Evolutionary conservation across 345 rosid genomes (phyloP), one percentile per base, ranked within the genome.

Genomic region (Alliaria petiolata): DNA sequence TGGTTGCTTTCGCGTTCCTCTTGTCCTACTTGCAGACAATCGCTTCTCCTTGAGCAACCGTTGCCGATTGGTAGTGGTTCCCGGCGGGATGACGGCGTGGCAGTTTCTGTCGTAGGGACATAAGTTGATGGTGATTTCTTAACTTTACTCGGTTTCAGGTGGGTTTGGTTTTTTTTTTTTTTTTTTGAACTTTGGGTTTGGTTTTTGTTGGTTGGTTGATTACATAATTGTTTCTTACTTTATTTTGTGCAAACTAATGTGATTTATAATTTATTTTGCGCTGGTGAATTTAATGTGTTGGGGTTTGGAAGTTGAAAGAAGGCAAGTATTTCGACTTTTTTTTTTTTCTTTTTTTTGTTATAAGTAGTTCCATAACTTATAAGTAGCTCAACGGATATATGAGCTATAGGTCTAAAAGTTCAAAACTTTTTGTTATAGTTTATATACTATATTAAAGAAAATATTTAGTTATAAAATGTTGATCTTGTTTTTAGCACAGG

Each of bases 21-120:
- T 25, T 88, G 95, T 47, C 95, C 95, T 16, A 86, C 82, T 70
- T 88, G 95, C 40, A 82, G 95, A 50, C 91, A 78, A 16, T 82
- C 91, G 4, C 57, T 88, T 72, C 67, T 81, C 7, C 84, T 83
- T 54, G 83, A 74, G 50, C 53, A 39, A 60, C 46, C 83, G 19
- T 76, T 74, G 42, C 67, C 79, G 43, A 79, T 16, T 0, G 68
- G 38, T 43, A 62, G 45, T 15, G 75, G 54, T 67, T 60, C 74
- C 25, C 78, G 49, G 46, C 84, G 70, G 19, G 78, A 62, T 14
- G 83, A 74, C 30, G 59, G 51, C 35, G 69, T 53, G 65, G 70
- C 50, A 28, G 74, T 40, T 62, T 75, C 74, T 5, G 49, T 68
- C 40, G 39, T 34, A 12, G 66, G 44, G 59, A 59, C 74, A 35